phyloP scores from a whole-genome alignment of 2,329 filamentous ascomycete species.

The Sporothrix variecibatus region DNA sequence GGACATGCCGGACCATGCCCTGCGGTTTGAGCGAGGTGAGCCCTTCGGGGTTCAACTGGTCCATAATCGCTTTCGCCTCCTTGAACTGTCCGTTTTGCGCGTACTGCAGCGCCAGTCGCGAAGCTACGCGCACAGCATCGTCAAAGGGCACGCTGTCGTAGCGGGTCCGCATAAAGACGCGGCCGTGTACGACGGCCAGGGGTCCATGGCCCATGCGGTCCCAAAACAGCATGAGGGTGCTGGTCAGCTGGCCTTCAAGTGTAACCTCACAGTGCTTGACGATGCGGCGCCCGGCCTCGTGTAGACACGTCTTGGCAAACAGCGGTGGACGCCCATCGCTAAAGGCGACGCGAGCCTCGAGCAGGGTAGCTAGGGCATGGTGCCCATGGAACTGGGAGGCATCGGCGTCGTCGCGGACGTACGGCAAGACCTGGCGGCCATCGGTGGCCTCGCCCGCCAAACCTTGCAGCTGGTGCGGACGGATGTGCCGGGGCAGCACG shows the following conservation, averaged over 20 bases:
- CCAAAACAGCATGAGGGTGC: slow-evolving; percentile 64
- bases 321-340: slow-evolving; percentile 27
- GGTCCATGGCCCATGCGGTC: slow-evolving; percentile 67
- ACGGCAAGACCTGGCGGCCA: slow-evolving; percentile 31
- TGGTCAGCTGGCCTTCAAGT: slow-evolving; percentile 29
- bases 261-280: slow-evolving; percentile 23
- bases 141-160: slow-evolving; percentile 62
- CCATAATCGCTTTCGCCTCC: slow-evolving; percentile 60
- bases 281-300: slow-evolving; percentile 22
- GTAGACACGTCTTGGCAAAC: slow-evolving; percentile 26
- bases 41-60: slow-evolving; percentile 31
- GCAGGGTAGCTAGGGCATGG: slow-evolving; percentile 24
- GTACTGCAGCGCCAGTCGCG: slow-evolving; percentile 68
- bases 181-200: slow-evolving; percentile 62
- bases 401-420: slow-evolving; percentile 29
- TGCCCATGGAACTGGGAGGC: slow-evolving; percentile 12
- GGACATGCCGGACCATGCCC: slow-evolving; percentile 25
- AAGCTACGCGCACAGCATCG: slow-evolving; percentile 74
- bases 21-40: slow-evolving; percentile 28
- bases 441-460: slow-evolving; percentile 30
- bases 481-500: slow-evolving; percentile 54
- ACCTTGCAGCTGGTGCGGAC: slow-evolving; percentile 31
- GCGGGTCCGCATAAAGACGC: slow-evolving; percentile 77
- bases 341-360: slow-evolving; percentile 30
- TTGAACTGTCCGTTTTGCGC: slow-evolving; percentile 70